These are phyloP conservation scores for Pseudocercospora fijiensis DNA, from an alignment of 2,329 filamentous ascomycete genomes.

Conservation along the genomic window DNA sequence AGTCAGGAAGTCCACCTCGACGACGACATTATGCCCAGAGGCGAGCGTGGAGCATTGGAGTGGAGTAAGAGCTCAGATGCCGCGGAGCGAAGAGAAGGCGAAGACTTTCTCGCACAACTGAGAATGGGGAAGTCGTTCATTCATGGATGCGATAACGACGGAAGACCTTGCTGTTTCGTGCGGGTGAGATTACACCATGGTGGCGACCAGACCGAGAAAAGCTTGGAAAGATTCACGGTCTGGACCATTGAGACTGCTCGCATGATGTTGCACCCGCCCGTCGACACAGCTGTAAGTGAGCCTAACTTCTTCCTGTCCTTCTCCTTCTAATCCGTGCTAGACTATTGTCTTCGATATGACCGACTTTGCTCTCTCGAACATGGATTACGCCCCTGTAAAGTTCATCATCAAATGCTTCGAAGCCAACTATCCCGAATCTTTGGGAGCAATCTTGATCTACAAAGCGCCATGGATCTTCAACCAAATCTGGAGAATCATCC, in stretches of 20 bases:
- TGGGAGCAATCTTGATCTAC: constrained; percentile 88
- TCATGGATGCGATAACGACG: constrained; percentile 80
- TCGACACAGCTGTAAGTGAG: constrained; percentile 82
- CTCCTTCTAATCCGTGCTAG: constrained; percentile 46
- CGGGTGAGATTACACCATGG: constrained; percentile 77
- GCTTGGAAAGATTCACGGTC: constrained; percentile 85
- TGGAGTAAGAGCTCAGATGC: constrained; percentile 60
- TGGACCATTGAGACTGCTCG: constrained; percentile 94
- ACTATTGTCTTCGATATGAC: constrained; percentile 96
- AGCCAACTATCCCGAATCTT: constrained; percentile 92
- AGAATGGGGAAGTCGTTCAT: constrained; percentile 90
- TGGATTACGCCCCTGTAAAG: constrained; percentile 96
- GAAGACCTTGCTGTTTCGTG: constrained; percentile 83
- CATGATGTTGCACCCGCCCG: constrained; percentile 71
- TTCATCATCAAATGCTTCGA: constrained; percentile 99
- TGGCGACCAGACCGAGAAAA: constrained; percentile 78
- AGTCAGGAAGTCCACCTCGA: constrained; percentile 81
- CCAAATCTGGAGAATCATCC: constrained; percentile 94
- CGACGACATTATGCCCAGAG: constrained; percentile 76
- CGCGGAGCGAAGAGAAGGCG: constrained; percentile 63
- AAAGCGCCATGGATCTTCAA: constrained; percentile 98
- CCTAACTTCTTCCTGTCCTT: neutral
- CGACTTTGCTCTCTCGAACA: constrained; percentile 88
- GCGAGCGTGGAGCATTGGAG: constrained; percentile 66
- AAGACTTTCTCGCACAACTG: constrained; percentile 80